These are phyloP conservation scores for Plasmodium gaboni DNA, from an alignment of 169 alveolate species.

Conservation along the genomic window DNA sequence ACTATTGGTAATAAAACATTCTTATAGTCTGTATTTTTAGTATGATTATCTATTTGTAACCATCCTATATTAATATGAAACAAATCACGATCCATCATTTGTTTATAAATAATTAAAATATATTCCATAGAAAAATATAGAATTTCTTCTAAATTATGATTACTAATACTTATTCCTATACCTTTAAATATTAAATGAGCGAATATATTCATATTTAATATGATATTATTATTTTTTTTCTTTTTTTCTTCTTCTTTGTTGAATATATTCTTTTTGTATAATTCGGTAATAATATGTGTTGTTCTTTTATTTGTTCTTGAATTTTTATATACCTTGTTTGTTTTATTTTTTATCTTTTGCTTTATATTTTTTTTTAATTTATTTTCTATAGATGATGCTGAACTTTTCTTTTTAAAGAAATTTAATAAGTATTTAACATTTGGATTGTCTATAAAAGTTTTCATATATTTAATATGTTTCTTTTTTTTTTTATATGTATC, in stretches of 20 bases:
- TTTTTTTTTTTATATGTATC: neutral
- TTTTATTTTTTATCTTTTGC: no score
- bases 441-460: neutral
- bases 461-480: neutral
- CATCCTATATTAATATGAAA: constrained; percentile 72
- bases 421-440: constrained; percentile 28
- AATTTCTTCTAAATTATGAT: constrained; percentile 74
- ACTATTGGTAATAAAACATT: constrained; percentile 68
- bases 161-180: constrained; percentile 67
- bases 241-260: constrained; percentile 26
- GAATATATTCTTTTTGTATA: constrained; percentile 32
- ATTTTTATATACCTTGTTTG: no score
- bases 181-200: constrained; percentile 73
- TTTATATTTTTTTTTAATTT: no score
- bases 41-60: constrained; percentile 76
- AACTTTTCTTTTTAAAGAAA: constrained; percentile 51
- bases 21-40: constrained; percentile 66
- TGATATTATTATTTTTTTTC: constrained; percentile 2
- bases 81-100: constrained; percentile 52
- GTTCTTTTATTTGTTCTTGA: neutral
- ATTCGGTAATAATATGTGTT: constrained; percentile 27
- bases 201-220: constrained; percentile 48
- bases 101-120: constrained; percentile 56
- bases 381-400: constrained; percentile 1
- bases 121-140: constrained; percentile 71